Conservation (phyloP, 805 yeast species). For the Starmerella vaccinii region DNA sequence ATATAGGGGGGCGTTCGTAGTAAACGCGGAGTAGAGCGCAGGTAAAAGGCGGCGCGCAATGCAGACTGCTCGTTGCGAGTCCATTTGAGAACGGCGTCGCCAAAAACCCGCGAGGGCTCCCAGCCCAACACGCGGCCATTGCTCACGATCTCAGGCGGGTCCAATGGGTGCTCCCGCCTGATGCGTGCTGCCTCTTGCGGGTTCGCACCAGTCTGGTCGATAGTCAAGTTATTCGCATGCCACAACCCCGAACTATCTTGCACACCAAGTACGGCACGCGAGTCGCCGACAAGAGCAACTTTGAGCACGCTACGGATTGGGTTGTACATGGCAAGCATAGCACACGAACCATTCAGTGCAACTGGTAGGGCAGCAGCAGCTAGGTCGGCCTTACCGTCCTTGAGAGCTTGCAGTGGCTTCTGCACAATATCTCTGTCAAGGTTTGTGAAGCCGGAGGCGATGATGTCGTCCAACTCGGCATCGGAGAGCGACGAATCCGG, state of each 20-base stretch:
- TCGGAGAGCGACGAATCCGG: slow-evolving; percentile 48
- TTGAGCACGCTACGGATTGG: slow-evolving; percentile 56
- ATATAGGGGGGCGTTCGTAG: slow-evolving; percentile 88
- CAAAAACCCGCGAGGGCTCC: slow-evolving; percentile 93
- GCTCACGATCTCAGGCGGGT: slow-evolving; percentile 37
- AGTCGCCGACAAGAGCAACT: slow-evolving; percentile 94
- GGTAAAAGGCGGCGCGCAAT: slow-evolving; percentile 64
- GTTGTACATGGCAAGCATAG: slow-evolving; percentile 73
- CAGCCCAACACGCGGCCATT: slow-evolving; percentile 87
- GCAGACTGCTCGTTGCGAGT: slow-evolving; percentile 59
- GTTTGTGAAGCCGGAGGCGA: slow-evolving; percentile 64
- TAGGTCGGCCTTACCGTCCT: slow-evolving; percentile 50
- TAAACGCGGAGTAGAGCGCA: slow-evolving; percentile 54
- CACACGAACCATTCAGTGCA: slow-evolving; percentile 62
- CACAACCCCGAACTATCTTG: slow-evolving; percentile 50
- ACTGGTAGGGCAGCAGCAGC: slow-evolving; percentile 76
- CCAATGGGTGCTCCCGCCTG: slow-evolving; percentile 79
- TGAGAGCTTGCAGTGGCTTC: slow-evolving; percentile 56
- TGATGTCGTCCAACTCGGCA: slow-evolving; percentile 64
- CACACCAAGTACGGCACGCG: slow-evolving; percentile 79
- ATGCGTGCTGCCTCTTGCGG: slow-evolving; percentile 74
- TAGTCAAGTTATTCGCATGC: slow-evolving; percentile 76
- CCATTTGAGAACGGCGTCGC: slow-evolving; percentile 88
- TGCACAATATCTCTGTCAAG: slow-evolving; percentile 78
- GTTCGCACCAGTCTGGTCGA: slow-evolving; percentile 90